Conservation (phyloP, 331 rosid species). For the Acacia concinna region DNA sequence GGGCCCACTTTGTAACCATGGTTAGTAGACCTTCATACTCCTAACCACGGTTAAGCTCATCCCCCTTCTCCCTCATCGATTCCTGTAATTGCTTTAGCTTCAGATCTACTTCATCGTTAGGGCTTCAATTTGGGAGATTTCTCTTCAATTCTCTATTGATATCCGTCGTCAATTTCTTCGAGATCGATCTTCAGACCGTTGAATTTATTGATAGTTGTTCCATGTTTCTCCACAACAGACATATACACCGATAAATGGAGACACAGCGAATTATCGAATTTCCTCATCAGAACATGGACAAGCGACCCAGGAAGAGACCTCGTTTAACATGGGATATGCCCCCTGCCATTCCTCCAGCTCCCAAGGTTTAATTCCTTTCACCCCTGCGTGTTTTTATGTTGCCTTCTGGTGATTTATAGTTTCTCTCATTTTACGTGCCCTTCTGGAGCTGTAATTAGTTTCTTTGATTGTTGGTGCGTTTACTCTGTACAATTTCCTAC, state of each 20-base stretch:
- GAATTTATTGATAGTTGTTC: conserved; percentile 11
- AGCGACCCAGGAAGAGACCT: conserved; percentile 76
- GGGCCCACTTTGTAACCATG: conserved; percentile 27
- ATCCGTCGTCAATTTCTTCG: not conserved
- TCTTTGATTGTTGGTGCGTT: not conserved
- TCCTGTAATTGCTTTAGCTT: conserved; percentile 26
- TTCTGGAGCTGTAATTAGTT: not conserved
- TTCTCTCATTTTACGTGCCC: not conserved
- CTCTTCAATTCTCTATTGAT: not conserved
- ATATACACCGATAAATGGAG: conserved; percentile 50
- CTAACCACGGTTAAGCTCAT: conserved; percentile 42
- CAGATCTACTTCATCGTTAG: conserved; percentile 49
- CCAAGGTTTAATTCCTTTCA: conserved; percentile 41
- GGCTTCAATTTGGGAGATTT: conserved; percentile 32
- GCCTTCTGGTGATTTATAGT: not conserved
- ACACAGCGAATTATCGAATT: conserved; percentile 70
- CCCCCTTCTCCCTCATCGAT: not conserved
- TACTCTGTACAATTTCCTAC: not conserved
- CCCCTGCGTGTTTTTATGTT: not conserved
- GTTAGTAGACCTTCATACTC: conserved; percentile 17
- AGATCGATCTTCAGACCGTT: conserved; percentile 4
- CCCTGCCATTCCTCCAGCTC: conserved; percentile 60
- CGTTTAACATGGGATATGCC: conserved; percentile 79
- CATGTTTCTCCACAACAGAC: conserved; percentile 27
- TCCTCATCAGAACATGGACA: conserved; percentile 72